Base-by-base conservation (phyloP, 1,284 basidiomycete species). In the Porogramme epimiltina region DNA sequence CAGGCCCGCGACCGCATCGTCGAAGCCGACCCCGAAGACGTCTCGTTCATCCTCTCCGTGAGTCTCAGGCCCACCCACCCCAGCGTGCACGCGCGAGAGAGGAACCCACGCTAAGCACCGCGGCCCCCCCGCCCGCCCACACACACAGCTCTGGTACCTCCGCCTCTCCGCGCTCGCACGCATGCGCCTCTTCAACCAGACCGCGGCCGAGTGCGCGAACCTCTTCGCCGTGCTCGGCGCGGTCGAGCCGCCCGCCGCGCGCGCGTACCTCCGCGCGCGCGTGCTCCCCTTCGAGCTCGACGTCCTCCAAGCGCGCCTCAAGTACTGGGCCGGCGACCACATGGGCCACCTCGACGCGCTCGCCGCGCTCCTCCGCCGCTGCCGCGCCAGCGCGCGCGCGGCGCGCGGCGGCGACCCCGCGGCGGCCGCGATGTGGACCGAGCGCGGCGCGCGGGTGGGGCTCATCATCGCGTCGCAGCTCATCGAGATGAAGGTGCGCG, bases 1-100 rank as follows among this genome's bases (percentile, higher is more conserved):
- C 89, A 90, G 82, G 87, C 89, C 23, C 78, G 85, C 62, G 90
- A 92, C 64, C 76, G 82, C 34, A 81, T 92, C 45, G 81, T 91
- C 13, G 74, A 77, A 22, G 74, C 85, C 24, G 78, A 87, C 54
- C 84, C 89, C 0, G 81, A 84, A 53, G 84, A 89, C 48, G 63
- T 89, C 31, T 65, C 70, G 19, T 74, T 80, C 51, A 79, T 92
- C 50, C 73, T 93, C 26, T 82, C 80, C 46, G 89, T 90, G 66
- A 73, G 86, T 67, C 28, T 9, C 26, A 26, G 16, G 18, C 37
- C 41, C 9, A 19, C 34, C 3, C 13, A 2, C 10, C 25, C 16
- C 36, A 13, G 13, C 34, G 2, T 18, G 33, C 20, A 31, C 22
- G n/a, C n/a, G n/a, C 13, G 10, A 26, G 16, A 19, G 5, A 36